Percentiles rank a stretch among this genome's conserved stretches.
These are phyloP conservation scores for Striga hermonthica DNA, from an alignment of 305 asterid genomes.

Conservation along the genomic window DNA sequence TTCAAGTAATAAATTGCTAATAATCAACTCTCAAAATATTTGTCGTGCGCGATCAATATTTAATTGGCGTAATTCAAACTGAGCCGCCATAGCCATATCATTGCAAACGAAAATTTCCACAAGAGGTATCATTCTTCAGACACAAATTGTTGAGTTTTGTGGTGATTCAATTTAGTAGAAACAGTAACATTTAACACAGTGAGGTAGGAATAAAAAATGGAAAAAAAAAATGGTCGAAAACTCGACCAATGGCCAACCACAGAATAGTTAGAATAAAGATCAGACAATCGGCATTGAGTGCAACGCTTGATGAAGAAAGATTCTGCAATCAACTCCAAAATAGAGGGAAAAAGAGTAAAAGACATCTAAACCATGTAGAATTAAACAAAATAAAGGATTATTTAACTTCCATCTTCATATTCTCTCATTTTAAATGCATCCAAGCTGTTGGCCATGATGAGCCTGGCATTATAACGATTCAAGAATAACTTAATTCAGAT, in stretches of 20 bases:
- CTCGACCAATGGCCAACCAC: not conserved
- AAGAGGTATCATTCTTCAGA: conserved; percentile 60
- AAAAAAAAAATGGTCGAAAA: not conserved
- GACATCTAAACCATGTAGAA: too few species aligned
- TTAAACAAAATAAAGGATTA: too few species aligned
- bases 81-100: conserved; percentile 83
- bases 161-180: conserved; percentile 18
- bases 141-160: conserved; percentile 51
- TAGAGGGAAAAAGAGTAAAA: too few species aligned
- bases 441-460: too few species aligned
- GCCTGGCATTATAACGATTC: too few species aligned
- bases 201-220: not conserved
- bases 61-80: conserved; percentile 73
- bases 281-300: too few species aligned
- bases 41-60: conserved; percentile 67
- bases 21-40: conserved; percentile 47
- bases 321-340: too few species aligned
- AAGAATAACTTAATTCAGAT: too few species aligned
- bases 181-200: conserved; percentile 8
- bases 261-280: not conserved
- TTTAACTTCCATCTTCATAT: too few species aligned
- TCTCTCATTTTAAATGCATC: too few species aligned
- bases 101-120: conserved; percentile 64
- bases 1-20: not conserved
- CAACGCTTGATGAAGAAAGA: too few species aligned